These are phyloP conservation scores for Pholiota microspora DNA, from an alignment of 768 basidiomycete species.

Conservation along the genomic window DNA sequence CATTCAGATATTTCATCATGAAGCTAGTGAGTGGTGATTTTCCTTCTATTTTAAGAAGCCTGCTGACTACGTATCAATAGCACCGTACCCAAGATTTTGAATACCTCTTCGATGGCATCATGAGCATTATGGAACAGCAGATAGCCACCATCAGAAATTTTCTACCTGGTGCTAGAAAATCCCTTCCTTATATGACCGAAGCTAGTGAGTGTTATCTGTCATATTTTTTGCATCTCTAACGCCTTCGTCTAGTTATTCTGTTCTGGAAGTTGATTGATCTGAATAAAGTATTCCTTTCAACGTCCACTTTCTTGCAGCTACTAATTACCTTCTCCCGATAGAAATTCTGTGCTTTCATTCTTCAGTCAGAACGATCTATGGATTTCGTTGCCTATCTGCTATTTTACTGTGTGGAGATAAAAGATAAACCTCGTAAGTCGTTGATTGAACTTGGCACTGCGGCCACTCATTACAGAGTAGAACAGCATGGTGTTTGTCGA, in stretches of 20 bases:
- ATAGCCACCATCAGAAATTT: constrained; percentile 70
- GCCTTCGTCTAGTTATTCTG: constrained; percentile 52
- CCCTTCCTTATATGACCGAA: constrained; percentile 80
- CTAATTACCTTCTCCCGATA: constrained; percentile 27
- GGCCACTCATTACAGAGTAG: constrained; percentile 33
- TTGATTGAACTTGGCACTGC: too few relatives aligned
- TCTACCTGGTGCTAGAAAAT: constrained; percentile 82
- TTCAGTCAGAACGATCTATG: constrained; percentile 77
- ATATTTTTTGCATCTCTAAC: background rate
- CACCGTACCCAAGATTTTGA: constrained; percentile 89
- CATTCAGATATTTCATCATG: constrained; percentile 89
- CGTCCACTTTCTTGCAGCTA: background rate
- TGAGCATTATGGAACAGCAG: constrained; percentile 69
- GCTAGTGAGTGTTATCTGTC: constrained; percentile 52
- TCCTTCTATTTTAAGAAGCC: constrained; percentile 5
- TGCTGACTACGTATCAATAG: constrained; percentile 35
- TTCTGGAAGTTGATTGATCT: constrained; percentile 92
- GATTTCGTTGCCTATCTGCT: constrained; percentile 79
- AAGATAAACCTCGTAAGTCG: constrained; percentile 91
- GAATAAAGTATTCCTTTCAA: constrained; percentile 67
- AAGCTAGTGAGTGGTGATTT: constrained; percentile 63
- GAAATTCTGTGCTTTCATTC: constrained; percentile 85
- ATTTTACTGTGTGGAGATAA: constrained; percentile 82
- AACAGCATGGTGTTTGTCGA: constrained; percentile 89
- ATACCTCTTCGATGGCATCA: constrained; percentile 76